Percentiles rank a stretch among this genome's conserved stretches.
Conservation (phyloP, 164 flowering plant species). For the Dillenia suffruticosa region DNA sequence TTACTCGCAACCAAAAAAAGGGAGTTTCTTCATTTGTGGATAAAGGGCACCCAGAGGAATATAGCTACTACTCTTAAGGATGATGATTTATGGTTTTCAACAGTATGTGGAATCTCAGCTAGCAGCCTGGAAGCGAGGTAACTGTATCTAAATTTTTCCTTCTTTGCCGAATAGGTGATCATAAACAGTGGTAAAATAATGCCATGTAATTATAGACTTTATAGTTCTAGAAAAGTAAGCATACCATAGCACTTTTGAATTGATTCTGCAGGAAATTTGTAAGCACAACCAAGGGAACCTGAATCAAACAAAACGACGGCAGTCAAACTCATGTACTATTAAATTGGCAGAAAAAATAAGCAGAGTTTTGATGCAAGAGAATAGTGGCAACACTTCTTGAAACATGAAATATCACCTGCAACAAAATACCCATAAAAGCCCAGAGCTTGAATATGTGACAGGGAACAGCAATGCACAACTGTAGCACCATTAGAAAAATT, state of each 20-base stretch:
- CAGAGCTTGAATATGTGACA: constrained; percentile 92
- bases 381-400: not conserved
- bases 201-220: no score
- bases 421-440: constrained; percentile 92
- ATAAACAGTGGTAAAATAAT: not conserved
- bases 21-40: not conserved
- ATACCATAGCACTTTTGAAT: constrained; percentile 78
- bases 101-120: not conserved
- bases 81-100: no score
- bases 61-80: no score
- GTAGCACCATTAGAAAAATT: constrained; percentile 7
- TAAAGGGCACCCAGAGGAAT: no score
- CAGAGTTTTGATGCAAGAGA: not conserved
- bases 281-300: constrained; percentile 84
- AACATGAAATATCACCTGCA: constrained; percentile 49
- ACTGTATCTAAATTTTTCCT: no score
- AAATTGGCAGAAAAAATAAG: not conserved
- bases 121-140: not conserved
- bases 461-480: constrained; percentile 92
- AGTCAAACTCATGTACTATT: not conserved
- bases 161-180: not conserved
- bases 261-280: constrained; percentile 74
- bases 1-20: not conserved
- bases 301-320: constrained; percentile 10
- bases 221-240: constrained; percentile 1